Evolutionary conservation across 192 early-diverging fungal genomes (phyloP), one percentile per base, ranked within the genome.

Genomic region (Entrophospora sp.): DNA sequence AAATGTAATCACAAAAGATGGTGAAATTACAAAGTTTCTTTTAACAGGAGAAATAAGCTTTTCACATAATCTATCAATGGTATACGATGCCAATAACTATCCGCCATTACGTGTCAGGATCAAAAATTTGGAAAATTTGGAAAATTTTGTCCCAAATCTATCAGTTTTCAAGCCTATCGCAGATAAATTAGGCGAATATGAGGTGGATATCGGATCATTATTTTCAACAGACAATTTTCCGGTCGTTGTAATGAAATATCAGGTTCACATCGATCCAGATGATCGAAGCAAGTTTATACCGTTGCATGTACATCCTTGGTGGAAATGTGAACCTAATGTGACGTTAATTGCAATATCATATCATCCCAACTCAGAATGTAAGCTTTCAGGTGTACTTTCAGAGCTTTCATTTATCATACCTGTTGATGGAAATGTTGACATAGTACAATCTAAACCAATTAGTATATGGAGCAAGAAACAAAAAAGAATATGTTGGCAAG

Each of bases 271-370:
- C 0, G 48, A 60, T 6, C 56, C 66, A 24, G 70, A 73, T 18
- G 60, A 68, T 22, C 45, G 55, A 60, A 7, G 45, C 40, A 31
- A 51, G 68, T 43, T 67, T 65, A 64, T 63, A 53, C 64, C 82
- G 31, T 10, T 74, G 51, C 66, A 61, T 48, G 63, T 71, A 44
- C 43, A 69, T 66, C 80, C 80, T 2, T 66, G 76, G 5, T 84
- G 82, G 82, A 84, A 81, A 61, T 79, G 74, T 32, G 80, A 84
- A 61, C 59, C 71, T 4, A 70, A 77, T 34, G 63, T 76, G 63
- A 75, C 80, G 2, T 61, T 75, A 8, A 55, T 84, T 6, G 46
- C 78, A 46, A 61, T 84, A 40, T 75, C 75, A 25, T 84, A 81
- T 65, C 71, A 76, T n/a, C 66, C 64, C 25, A 81, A 74, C 13